Percentiles rank a stretch among this genome's conserved stretches.
Evolutionary conservation across 2,329 filamentous ascomycete species (phyloP).

Genomic region (Dothistroma septosporum): DNA sequence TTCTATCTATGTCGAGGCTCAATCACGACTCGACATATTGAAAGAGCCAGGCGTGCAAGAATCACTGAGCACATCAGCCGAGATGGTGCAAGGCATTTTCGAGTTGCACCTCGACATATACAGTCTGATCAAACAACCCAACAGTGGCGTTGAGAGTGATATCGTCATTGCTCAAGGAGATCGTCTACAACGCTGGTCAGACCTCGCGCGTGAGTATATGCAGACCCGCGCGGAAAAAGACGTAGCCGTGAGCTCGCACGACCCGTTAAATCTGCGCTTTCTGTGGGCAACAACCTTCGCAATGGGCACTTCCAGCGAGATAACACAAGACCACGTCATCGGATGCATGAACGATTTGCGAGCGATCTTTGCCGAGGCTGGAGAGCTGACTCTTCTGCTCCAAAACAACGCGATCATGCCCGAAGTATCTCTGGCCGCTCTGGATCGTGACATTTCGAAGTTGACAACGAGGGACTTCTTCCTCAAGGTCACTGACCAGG

Average conservation of each 20-base stretch:
- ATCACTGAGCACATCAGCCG: conserved; percentile 37
- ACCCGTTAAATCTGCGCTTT: conserved; percentile 54
- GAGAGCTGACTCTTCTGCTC: conserved; percentile 55
- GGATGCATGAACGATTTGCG: conserved; percentile 62
- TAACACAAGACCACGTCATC: conserved; percentile 57
- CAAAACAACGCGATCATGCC: conserved; percentile 86
- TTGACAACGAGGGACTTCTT: conserved; percentile 97
- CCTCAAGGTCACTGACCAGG: conserved; percentile 78
- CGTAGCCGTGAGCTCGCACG: conserved; percentile 24
- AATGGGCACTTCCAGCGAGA: conserved; percentile 53
- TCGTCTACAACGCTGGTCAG: conserved; percentile 58
- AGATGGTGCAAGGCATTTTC: conserved; percentile 58
- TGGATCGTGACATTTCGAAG: conserved; percentile 86
- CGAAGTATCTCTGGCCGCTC: conserved; percentile 74
- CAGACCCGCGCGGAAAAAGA: conserved; percentile 33
- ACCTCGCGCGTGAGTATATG: conserved; percentile 54
- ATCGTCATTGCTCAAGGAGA: conserved; percentile 55
- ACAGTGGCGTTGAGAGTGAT: conserved; percentile 51
- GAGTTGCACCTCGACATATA: conserved; percentile 66
- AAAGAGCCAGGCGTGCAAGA: conserved; percentile 1
- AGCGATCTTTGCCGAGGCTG: conserved; percentile 46
- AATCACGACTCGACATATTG: conserved; percentile 6
- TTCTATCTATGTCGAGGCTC: conserved; percentile 41
- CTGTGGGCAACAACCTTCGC: conserved; percentile 64
- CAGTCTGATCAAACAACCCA: conserved; percentile 58